phyloP scores from a whole-genome alignment of 179 eudicot species.

The Silene vulgaris region DNA sequence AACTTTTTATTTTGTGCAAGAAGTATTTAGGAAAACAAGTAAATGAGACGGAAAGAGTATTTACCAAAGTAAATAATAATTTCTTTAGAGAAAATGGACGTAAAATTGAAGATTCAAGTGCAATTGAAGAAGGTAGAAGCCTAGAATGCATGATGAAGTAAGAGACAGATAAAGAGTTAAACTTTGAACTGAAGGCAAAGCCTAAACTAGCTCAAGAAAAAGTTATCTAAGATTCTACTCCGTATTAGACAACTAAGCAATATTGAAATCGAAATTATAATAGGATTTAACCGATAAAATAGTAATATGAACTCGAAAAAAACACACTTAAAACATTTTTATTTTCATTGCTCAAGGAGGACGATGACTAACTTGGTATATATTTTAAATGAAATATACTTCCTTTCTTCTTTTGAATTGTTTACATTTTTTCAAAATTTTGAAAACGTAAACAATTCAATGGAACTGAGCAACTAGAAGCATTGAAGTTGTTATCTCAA shows the following conservation, averaged over 20 bases:
- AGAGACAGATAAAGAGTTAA: conserved; percentile 8
- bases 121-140: neutral
- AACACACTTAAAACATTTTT: too few species aligned
- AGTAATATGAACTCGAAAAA: too few species aligned
- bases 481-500: neutral
- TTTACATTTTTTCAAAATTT: too few species aligned
- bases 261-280: too few species aligned
- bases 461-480: too few species aligned
- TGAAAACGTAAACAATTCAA: too few species aligned
- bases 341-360: too few species aligned
- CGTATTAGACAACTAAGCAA: neutral
- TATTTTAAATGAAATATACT: too few species aligned
- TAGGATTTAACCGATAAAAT: too few species aligned
- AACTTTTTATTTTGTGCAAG: neutral
- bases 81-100: neutral
- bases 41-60: neutral
- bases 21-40: neutral
- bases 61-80: too few species aligned
- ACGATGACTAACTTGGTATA: too few species aligned
- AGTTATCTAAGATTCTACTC: neutral
- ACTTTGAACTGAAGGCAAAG: conserved; percentile 31
- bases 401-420: too few species aligned
- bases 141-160: neutral
- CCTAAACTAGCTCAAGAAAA: conserved; percentile 12
- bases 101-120: conserved; percentile 4